Evolutionary conservation across 2,329 filamentous ascomycete species (phyloP).

Genomic region (Moelleriella libera): DNA sequence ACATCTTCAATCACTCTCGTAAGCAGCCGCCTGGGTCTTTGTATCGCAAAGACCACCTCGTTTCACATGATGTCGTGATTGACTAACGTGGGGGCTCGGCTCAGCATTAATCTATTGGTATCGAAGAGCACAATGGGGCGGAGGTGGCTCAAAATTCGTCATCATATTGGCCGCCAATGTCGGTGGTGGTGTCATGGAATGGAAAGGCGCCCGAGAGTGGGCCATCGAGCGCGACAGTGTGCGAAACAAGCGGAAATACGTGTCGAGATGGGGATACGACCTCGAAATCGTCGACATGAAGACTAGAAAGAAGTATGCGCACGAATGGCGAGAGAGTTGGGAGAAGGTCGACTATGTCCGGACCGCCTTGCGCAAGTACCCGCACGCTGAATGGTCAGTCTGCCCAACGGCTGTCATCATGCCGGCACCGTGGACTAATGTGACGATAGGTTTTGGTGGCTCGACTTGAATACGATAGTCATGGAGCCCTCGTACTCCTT

Average conservation of each 20-base stretch:
- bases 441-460: conserved; percentile 91
- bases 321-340: conserved; percentile 99
- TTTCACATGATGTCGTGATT: not conserved
- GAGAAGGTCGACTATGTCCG: conserved; percentile 95
- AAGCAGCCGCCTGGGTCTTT: conserved; percentile 24
- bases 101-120: conserved; percentile 45
- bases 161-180: conserved; percentile 88
- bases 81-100: not conserved
- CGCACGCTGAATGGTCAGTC: conserved; percentile 82
- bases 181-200: conserved; percentile 96
- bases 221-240: conserved; percentile 94
- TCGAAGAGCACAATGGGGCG: conserved; percentile 57
- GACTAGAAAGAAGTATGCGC: conserved; percentile 94
- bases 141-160: conserved; percentile 82
- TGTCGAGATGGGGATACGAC: conserved; percentile 80
- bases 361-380: conserved; percentile 82
- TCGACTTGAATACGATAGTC: conserved; percentile 93
- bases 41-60: no score
- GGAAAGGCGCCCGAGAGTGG: conserved; percentile 96
- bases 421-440: conserved; percentile 33
- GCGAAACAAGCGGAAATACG: conserved; percentile 87
- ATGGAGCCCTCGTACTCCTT: conserved; percentile 93
- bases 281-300: conserved; percentile 97
- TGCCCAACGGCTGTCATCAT: not conserved
- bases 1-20: conserved; percentile 62